Conservation (phyloP, 2,329 filamentous ascomycete genomes). For the Tolypocladium amazonense region DNA sequence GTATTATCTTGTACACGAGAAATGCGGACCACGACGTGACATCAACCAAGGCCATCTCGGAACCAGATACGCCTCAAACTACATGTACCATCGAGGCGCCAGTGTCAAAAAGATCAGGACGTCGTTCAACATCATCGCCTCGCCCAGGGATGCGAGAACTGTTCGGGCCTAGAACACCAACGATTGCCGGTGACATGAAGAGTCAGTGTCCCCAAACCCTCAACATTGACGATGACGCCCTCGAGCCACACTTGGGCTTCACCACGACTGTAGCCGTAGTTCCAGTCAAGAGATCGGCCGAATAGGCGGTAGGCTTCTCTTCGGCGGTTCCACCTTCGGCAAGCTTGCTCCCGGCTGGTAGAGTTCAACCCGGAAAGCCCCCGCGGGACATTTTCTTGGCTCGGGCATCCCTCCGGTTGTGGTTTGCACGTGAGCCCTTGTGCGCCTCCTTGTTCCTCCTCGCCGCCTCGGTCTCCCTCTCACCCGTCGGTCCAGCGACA, state of each 20-base stretch:
- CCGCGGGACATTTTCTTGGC: conserved; percentile 54
- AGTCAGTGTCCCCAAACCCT: conserved; percentile 28
- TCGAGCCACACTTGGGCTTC: neutral
- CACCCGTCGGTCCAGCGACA: conserved; percentile 53
- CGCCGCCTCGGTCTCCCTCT: conserved; percentile 61
- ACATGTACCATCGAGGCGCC: conserved; percentile 20
- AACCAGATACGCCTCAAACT: conserved; percentile 30
- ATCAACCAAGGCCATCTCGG: conserved; percentile 27
- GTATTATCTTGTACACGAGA: conserved; percentile 27
- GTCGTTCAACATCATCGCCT: conserved; percentile 19
- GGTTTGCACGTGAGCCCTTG: conserved; percentile 75
- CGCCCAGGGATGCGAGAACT: conserved; percentile 7
- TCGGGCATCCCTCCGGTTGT: conserved; percentile 66
- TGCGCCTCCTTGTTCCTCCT: conserved; percentile 71
- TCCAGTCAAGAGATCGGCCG: neutral
- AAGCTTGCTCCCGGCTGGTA: neutral
- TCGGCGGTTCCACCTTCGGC: neutral
- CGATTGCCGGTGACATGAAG: conserved; percentile 18
- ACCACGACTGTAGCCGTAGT: no score
- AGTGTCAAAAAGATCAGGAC: conserved; percentile 23
- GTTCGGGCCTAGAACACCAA: conserved; percentile 16
- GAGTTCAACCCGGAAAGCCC: conserved; percentile 23
- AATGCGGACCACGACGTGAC: conserved; percentile 27
- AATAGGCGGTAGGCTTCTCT: neutral
- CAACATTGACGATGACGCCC: conserved; percentile 21